phyloP scores from a whole-genome alignment of 495 filamentous ascomycete genomes.

The Penicillium coprophilum region DNA sequence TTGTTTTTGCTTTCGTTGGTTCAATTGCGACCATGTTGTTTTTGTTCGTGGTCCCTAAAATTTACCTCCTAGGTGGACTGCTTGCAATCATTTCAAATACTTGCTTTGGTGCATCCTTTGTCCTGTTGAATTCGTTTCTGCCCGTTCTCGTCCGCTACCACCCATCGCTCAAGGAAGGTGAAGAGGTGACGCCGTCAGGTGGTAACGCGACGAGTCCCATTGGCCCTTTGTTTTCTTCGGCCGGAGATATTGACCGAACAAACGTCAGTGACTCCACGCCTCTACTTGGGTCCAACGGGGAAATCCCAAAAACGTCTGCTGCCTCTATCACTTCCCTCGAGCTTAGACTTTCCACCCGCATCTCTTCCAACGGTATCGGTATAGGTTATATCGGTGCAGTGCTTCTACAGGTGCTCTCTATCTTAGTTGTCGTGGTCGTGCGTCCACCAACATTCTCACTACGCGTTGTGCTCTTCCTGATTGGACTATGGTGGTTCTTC shows the following conservation, averaged over 20 bases:
- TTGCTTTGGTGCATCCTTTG: slow-evolving; percentile 84
- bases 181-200: neutral
- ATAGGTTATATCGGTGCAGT: slow-evolving; percentile 86
- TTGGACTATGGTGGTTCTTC: slow-evolving; percentile 91
- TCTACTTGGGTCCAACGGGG: slow-evolving; percentile 21
- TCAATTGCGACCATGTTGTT: slow-evolving; percentile 86
- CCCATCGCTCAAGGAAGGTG: slow-evolving; percentile 41
- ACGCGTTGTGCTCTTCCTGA: slow-evolving; percentile 77
- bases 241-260: neutral
- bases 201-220: neutral
- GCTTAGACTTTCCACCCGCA: slow-evolving; percentile 74
- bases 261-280: slow-evolving; percentile 37
- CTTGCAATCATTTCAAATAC: slow-evolving; percentile 89
- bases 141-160: slow-evolving; percentile 79
- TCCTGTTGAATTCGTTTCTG: slow-evolving; percentile 80
- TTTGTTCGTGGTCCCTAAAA: slow-evolving; percentile 66
- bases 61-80: slow-evolving; percentile 78
- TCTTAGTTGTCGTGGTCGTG: slow-evolving; percentile 65
- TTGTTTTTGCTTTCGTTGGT: slow-evolving; percentile 80
- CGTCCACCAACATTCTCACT: slow-evolving; percentile 75
- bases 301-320: slow-evolving; percentile 17
- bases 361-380: slow-evolving; percentile 86
- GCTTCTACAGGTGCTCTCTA: slow-evolving; percentile 73
- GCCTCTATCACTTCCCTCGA: slow-evolving; percentile 52
- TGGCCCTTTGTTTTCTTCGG: slow-evolving; percentile 32